These are phyloP conservation scores for Geotrichum aggregatum DNA, from an alignment of 1,139 yeast species.

Conservation along the genomic window DNA sequence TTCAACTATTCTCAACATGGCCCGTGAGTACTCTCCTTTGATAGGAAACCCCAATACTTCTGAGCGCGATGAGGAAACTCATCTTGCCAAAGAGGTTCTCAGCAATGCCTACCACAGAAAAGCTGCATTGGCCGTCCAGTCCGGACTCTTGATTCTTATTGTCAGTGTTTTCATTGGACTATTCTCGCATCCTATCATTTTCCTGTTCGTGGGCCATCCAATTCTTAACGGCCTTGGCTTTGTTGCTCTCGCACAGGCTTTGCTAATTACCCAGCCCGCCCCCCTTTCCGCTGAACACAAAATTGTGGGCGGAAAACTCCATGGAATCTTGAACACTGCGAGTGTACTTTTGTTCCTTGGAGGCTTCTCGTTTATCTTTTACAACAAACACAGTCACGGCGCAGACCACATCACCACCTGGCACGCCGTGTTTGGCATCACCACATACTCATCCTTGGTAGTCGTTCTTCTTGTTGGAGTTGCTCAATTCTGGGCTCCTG, in stretches of 20 bases:
- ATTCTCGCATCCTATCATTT: constrained; percentile 23
- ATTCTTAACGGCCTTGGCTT: constrained; percentile 28
- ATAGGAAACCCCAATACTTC: constrained; percentile 6
- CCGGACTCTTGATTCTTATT: constrained; percentile 24
- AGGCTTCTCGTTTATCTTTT: constrained; percentile 29
- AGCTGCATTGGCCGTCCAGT: constrained; percentile 24
- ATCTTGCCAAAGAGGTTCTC: constrained; percentile 12
- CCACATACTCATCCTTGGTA: constrained; percentile 26
- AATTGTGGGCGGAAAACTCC: constrained; percentile 30
- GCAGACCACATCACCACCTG: constrained; percentile 33
- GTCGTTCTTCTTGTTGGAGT: constrained; percentile 29
- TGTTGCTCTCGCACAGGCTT: constrained; percentile 26
- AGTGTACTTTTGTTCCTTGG: constrained; percentile 25
- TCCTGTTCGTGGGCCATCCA: constrained; percentile 31
- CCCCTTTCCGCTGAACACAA: constrained; percentile 29
- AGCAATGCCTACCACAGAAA: constrained; percentile 19
- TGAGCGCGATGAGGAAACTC: background rate
- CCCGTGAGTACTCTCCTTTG: constrained; percentile 1
- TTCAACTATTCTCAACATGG: background rate
- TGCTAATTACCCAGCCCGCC: constrained; percentile 30
- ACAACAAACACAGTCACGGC: constrained; percentile 30
- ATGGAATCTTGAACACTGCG: constrained; percentile 31
- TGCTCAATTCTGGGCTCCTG: constrained; percentile 32
- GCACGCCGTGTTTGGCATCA: constrained; percentile 34
- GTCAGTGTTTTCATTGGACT: constrained; percentile 23